Evolutionary conservation across 768 basidiomycete species (phyloP), one percentile per base, ranked within the genome.

Genomic region (Suillus occidentalis): DNA sequence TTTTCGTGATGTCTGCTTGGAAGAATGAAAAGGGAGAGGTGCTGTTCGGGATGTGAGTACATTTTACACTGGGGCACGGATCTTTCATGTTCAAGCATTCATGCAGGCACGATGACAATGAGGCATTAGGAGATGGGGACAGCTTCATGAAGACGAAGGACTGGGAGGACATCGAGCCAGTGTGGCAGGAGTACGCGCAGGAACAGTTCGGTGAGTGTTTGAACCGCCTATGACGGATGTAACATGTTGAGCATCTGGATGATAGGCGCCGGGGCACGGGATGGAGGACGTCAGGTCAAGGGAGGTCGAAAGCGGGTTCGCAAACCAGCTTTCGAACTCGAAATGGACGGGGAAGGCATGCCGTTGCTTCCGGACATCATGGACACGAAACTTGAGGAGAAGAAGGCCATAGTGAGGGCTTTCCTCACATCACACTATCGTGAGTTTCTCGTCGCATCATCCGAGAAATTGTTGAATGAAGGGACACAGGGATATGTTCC

Each of bases 161-260:
- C 20, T 45, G 43, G 20, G 43, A 45, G 20, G 43, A 45, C 20
- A 45, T 45, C 4, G 3, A 45, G 43, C 43, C 20, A 10, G 20
- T 45, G 3, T 45, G 43, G 43, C 43, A 45, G 20, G 43, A 45
- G 20, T 45, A 45, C 1, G 43, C 9, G 1, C 43, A 45, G 20
- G 20, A 45, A 45, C 43, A 45, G 5, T 45, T 45, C 4, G 6
- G 43, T 45, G 8, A 45, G 43, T 45, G 18, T 10, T 45, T 12
- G 10, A 22, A 12, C 9, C 12, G 0, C 1, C 4, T 10, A 8
- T 22, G 6, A 8, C 5, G 10, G 20, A 20, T n/a, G 9, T 2
- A 22, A 47, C 4, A 5, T 0, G 10, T 47, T 47, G 45, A 47
- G 10, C 8, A 0, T n/a, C 1, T 0, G 5, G 0, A 22, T 47